These are phyloP conservation scores for Trifolium repens DNA, from an alignment of 306 rosid genomes.

Conservation along the genomic window DNA sequence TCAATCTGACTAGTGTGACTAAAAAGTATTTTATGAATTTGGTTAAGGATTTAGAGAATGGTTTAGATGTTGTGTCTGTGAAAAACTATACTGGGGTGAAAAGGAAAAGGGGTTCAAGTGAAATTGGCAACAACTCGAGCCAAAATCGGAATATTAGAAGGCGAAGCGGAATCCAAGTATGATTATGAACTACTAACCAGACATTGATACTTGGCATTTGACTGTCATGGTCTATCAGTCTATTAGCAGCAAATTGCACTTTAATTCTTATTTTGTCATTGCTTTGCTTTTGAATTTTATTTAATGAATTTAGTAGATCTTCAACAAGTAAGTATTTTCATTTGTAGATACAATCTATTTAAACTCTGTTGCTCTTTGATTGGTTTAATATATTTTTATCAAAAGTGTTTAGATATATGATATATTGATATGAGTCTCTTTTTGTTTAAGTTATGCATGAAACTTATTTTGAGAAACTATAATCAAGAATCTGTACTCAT, in stretches of 20 bases:
- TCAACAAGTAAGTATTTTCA: background rate
- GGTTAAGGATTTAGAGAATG: conserved; percentile 17
- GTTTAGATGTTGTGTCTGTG: background rate
- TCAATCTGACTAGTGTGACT: conserved; percentile 29
- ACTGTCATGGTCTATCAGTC: background rate
- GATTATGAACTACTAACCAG: background rate
- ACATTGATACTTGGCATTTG: background rate
- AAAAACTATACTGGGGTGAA: background rate
- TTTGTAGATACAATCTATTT: background rate
- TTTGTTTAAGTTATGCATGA: background rate
- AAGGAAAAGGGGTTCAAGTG: background rate
- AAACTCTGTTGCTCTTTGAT: background rate
- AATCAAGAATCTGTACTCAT: too few relatives aligned
- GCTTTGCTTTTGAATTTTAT: background rate
- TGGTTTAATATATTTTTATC: background rate
- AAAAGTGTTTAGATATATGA: background rate
- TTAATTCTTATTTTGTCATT: background rate
- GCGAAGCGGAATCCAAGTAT: background rate
- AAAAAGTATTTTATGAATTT: conserved; percentile 38
- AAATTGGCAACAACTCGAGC: background rate
- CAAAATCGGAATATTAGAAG: background rate
- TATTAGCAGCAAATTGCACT: background rate
- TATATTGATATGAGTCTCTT: too few relatives aligned
- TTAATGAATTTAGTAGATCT: background rate
- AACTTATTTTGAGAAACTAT: too few relatives aligned